Percentiles rank a stretch among this genome's conserved stretches.
These are phyloP conservation scores for Diaporthe eres DNA, from an alignment of 2,329 filamentous ascomycete genomes.

Conservation along the genomic window DNA sequence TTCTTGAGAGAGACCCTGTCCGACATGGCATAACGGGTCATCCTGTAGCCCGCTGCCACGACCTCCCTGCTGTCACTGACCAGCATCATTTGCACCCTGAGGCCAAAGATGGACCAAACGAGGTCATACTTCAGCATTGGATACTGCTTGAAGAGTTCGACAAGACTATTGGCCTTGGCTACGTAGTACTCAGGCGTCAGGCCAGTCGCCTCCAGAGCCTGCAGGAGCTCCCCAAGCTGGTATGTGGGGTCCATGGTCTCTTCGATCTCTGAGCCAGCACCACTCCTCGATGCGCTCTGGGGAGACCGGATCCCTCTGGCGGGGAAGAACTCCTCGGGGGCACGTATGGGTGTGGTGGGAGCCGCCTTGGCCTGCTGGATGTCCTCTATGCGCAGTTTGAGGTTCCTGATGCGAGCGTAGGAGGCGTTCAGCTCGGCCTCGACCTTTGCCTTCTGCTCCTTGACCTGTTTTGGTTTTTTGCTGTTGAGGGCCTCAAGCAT, in stretches of 20 bases:
- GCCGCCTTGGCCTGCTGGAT: constrained; percentile 66
- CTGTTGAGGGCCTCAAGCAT: constrained; percentile 93
- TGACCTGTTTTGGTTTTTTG: constrained; percentile 96
- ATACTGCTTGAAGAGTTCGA: constrained; percentile 96
- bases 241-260: constrained; percentile 88
- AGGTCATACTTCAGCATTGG: constrained; percentile 96
- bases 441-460: constrained; percentile 83
- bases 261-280: constrained; percentile 74
- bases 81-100: constrained; percentile 95
- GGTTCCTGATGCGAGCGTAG: constrained; percentile 78
- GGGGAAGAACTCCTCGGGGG: constrained; percentile 63
- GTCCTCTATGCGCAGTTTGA: constrained; percentile 73
- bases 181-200: constrained; percentile 97
- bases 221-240: constrained; percentile 88
- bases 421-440: constrained; percentile 93
- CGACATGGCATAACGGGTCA: constrained; percentile 94
- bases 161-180: constrained; percentile 88
- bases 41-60: constrained; percentile 92
- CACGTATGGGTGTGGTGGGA: constrained; percentile 67
- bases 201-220: constrained; percentile 88
- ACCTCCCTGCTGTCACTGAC: constrained; percentile 96
- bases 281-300: constrained; percentile 67
- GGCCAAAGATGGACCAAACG: constrained; percentile 94
- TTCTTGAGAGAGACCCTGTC: constrained; percentile 90
- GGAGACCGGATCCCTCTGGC: constrained; percentile 69